These are phyloP conservation scores for Aureobasidium pullulans DNA, from an alignment of 2,329 filamentous ascomycete genomes.

Conservation along the genomic window DNA sequence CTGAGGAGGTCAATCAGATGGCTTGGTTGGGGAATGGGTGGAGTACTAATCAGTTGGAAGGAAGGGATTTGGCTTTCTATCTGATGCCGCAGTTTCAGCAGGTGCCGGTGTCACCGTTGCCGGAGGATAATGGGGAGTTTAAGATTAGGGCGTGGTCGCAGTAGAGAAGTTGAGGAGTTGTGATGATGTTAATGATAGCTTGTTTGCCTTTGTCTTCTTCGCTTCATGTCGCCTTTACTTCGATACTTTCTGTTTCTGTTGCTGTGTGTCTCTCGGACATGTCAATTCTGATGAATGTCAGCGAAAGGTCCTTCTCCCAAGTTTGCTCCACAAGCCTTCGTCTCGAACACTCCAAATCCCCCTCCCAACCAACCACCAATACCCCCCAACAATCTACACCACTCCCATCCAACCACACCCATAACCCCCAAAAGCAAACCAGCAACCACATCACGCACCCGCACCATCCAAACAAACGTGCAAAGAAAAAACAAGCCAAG, in stretches of 20 bases:
- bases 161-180: slow-evolving; percentile 16
- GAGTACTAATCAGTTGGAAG: slow-evolving; percentile 27
- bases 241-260: background rate
- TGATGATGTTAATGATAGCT: background rate
- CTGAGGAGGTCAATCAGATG: slow-evolving; percentile 27
- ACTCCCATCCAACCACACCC: too few relatives aligned
- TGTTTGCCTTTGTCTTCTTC: background rate
- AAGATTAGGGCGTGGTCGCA: slow-evolving; percentile 31
- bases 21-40: slow-evolving; percentile 34
- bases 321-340: too few relatives aligned
- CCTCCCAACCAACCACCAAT: too few relatives aligned
- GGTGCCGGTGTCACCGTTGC: slow-evolving; percentile 26
- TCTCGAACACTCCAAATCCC: too few relatives aligned
- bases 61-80: slow-evolving; percentile 35
- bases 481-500: too few relatives aligned
- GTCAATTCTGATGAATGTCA: too few relatives aligned
- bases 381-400: too few relatives aligned
- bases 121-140: slow-evolving; percentile 33
- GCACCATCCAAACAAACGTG: too few relatives aligned
- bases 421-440: too few relatives aligned
- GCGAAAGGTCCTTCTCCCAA: too few relatives aligned
- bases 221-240: background rate
- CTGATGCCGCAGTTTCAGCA: slow-evolving; percentile 34
- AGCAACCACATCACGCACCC: too few relatives aligned
- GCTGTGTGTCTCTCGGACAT: too few relatives aligned